Evolutionary conservation across 305 asterid genomes (phyloP).

Genomic region (Solanum aculeatissimum): DNA sequence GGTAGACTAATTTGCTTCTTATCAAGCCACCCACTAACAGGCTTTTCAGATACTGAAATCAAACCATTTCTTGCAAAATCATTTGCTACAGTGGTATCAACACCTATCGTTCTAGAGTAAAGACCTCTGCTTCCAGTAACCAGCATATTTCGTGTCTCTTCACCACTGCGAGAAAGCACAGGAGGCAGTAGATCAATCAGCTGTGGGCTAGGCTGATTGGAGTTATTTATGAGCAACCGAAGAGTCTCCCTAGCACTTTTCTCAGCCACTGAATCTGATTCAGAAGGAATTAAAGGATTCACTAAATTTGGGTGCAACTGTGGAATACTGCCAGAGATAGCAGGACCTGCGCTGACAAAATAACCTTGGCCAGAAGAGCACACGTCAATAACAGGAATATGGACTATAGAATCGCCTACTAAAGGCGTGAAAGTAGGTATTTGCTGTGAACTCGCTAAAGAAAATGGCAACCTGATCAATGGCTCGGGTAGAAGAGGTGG

Average conservation of each 20-base stretch:
- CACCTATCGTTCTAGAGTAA: slow-evolving; percentile 39
- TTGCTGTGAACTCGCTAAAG: slow-evolving; percentile 52
- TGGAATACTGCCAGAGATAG: slow-evolving; percentile 44
- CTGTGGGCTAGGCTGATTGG: slow-evolving; percentile 47
- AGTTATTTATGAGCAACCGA: slow-evolving; percentile 59
- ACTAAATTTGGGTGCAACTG: slow-evolving; percentile 39
- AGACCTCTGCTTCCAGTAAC: slow-evolving; percentile 61
- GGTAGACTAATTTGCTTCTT: slow-evolving; percentile 6
- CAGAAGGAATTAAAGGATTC: slow-evolving; percentile 50
- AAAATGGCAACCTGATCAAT: slow-evolving; percentile 28
- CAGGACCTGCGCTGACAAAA: slow-evolving; percentile 67
- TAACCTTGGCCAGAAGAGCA: slow-evolving; percentile 96
- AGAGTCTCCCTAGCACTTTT: slow-evolving; percentile 85
- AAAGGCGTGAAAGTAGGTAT: slow-evolving; percentile 71
- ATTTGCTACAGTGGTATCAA: slow-evolving; percentile 24
- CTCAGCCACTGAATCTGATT: slow-evolving; percentile 49
- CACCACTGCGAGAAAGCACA: slow-evolving; percentile 24
- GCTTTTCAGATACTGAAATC: slow-evolving; percentile 29
- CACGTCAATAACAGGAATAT: slow-evolving; percentile 69
- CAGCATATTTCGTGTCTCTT: slow-evolving; percentile 19
- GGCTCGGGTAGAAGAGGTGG: slow-evolving; percentile 56
- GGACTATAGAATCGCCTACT: slow-evolving; percentile 83
- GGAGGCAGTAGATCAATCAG: slow-evolving; percentile 48
- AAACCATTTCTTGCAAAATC: slow-evolving; percentile 34
- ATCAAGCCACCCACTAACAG: slow-evolving; percentile 1